Base-by-base conservation (phyloP, 495 filamentous ascomycete species). In the Penicillium roqueforti region DNA sequence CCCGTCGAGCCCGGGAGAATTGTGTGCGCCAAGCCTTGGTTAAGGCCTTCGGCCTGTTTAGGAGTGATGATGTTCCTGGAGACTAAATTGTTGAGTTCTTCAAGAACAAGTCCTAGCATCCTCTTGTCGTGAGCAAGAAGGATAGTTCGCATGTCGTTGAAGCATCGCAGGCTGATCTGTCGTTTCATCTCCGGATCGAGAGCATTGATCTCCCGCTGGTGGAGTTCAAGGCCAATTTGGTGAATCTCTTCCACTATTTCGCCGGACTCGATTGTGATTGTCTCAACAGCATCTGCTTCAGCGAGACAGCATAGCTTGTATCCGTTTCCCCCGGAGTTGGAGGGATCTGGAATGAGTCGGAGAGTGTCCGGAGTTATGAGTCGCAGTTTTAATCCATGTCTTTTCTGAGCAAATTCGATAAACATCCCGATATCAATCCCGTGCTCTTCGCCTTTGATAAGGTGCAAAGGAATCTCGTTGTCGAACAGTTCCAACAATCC, bases 171-270 rank as follows among this genome's bases (percentile, higher is more conserved):
- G 14, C 57, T 55, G 25, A 45, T 28, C 16, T 45, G 42, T 0
- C 53, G 66, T 7, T 65, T 56, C 41, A 75, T 58, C 18, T 75
- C 67, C 0, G 47, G 42, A 4, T 29, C 8, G 3, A 79, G 31
- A 11, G 34, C 55, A 25, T 47, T 50, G 5, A 79, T 40, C 53
- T 79, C 76, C 4, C 61, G 56, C 39, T 76, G 75, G 29, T 76
- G 69, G 2, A 79, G 58, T 52, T 76, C 73, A 6, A 78, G 62
- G 3, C 61, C 59, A 32, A 78, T 44, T 38, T 78, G 76, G 39
- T 34, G 57, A 20, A 78, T 57, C 43, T 69, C 64, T 53, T 75
- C 72, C 0, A 72, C 8, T 1, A 31, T 6, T 32, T 74, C 70
- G 1, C 63, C 64, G 7, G 26, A 28, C 3, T 59, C 51, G 6